Evolutionary conservation across 305 asterid genomes (phyloP).

Genomic region (Fraxinus platypoda): DNA sequence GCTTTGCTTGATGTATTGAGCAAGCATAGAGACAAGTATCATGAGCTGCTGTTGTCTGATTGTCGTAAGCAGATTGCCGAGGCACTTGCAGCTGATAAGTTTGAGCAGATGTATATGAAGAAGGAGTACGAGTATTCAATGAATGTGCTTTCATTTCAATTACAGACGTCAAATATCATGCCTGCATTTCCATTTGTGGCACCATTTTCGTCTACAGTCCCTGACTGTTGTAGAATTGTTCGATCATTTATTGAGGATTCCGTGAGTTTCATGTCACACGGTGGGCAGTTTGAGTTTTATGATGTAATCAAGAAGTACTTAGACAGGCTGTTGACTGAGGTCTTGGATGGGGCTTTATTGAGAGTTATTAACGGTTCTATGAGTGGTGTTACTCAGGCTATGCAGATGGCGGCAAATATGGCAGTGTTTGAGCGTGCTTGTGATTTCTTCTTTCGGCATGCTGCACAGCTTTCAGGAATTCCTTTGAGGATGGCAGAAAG

Average conservation of each 20-base stretch:
- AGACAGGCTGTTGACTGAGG: conserved; percentile 87
- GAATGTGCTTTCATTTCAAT: conserved; percentile 92
- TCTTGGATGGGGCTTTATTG: conserved; percentile 72
- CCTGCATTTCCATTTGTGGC: conserved; percentile 97
- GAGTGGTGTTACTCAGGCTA: conserved; percentile 82
- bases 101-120: conserved; percentile 98
- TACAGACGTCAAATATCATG: conserved; percentile 87
- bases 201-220: conserved; percentile 88
- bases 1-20: conserved; percentile 88
- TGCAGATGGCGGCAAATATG: conserved; percentile 99
- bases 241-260: conserved; percentile 93
- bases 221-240: conserved; percentile 95
- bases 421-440: conserved; percentile 96
- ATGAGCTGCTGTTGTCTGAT: conserved; percentile 81
- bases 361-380: conserved; percentile 67
- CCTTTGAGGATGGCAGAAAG: conserved; percentile 90
- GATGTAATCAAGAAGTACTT: conserved; percentile 89
- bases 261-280: conserved; percentile 90
- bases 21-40: conserved; percentile 93
- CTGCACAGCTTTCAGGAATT: conserved; percentile 94
- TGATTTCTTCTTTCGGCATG: conserved; percentile 93
- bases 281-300: conserved; percentile 90
- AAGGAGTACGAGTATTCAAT: conserved; percentile 88
- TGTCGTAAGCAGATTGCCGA: conserved; percentile 88
- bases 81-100: conserved; percentile 85